Percentiles rank a stretch among this genome's conserved stretches.
phyloP scores from a whole-genome alignment of 2,329 filamentous ascomycete species.

The Sporothrix pallida region DNA sequence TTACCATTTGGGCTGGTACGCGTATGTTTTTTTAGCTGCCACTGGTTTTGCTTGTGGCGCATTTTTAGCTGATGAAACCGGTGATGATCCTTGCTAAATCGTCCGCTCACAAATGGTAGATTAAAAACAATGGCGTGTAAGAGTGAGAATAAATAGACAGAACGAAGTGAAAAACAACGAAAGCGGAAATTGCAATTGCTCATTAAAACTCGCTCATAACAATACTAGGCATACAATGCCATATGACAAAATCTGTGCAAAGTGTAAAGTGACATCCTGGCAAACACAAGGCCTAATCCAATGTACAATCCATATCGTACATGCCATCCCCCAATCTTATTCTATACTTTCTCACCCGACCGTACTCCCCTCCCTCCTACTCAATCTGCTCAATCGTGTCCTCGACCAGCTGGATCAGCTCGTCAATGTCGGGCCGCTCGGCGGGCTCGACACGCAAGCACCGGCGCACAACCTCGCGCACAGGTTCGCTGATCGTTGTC shows the following conservation, averaged over 20 bases:
- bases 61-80: too few relatives aligned
- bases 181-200: constrained; percentile 18
- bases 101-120: neutral
- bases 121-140: too few relatives aligned
- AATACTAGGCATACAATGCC: neutral
- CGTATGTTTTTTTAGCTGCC: too few relatives aligned
- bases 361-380: constrained; percentile 45
- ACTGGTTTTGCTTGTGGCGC: too few relatives aligned
- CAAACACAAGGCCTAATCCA: neutral
- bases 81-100: too few relatives aligned
- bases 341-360: neutral
- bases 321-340: neutral
- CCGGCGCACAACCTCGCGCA: constrained; percentile 84
- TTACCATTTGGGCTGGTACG: neutral
- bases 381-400: constrained; percentile 70
- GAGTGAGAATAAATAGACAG: too few relatives aligned
- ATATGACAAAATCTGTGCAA: constrained; percentile 2
- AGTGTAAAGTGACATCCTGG: neutral
- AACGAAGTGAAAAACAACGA: too few relatives aligned
- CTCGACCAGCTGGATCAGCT: constrained; percentile 81
- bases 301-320: constrained; percentile 30
- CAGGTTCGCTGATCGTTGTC: constrained; percentile 73
- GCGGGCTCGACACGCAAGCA: constrained; percentile 86
- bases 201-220: constrained; percentile 26
- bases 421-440: constrained; percentile 85